Conservation (phyloP, 306 rosid species). For the Glycine soja region DNA sequence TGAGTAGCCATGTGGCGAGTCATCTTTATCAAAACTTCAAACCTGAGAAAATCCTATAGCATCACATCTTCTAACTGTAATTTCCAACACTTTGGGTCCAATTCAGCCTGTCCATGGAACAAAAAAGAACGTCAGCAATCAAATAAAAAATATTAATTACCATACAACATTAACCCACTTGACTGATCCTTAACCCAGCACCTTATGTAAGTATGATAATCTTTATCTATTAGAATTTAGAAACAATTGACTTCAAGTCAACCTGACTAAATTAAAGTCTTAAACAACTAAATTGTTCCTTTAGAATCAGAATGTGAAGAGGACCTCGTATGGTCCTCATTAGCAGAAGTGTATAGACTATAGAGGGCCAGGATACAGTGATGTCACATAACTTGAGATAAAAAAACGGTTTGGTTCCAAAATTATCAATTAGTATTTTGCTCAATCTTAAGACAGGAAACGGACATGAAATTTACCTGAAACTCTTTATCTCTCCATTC, state of each 20-base stretch:
- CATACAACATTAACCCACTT: not conserved
- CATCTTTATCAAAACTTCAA: constrained; percentile 24
- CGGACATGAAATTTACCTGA: constrained; percentile 60
- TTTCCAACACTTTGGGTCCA: constrained; percentile 95
- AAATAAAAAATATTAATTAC: constrained; percentile 10
- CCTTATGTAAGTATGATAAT: not conserved
- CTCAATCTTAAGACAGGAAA: constrained; percentile 15
- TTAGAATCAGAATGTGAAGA: not conserved
- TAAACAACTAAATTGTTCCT: constrained; percentile 3
- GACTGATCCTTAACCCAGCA: not conserved
- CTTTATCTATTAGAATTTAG: not conserved
- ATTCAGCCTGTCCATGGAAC: constrained; percentile 76
- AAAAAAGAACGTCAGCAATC: constrained; percentile 36
- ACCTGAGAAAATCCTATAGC: constrained; percentile 46
- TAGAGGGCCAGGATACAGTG: no score
- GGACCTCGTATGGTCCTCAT: not conserved
- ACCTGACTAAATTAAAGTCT: not conserved
- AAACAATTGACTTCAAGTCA: constrained; percentile 22
- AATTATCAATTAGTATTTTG: not conserved
- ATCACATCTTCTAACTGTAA: constrained; percentile 70
- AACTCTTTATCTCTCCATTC: constrained; percentile 92
- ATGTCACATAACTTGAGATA: no score
- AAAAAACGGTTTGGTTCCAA: not conserved
- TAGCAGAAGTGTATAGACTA: no score
- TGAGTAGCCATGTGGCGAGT: not conserved